phyloP scores from a whole-genome alignment of 2,329 filamentous ascomycete species.

The Fusarium nanum region DNA sequence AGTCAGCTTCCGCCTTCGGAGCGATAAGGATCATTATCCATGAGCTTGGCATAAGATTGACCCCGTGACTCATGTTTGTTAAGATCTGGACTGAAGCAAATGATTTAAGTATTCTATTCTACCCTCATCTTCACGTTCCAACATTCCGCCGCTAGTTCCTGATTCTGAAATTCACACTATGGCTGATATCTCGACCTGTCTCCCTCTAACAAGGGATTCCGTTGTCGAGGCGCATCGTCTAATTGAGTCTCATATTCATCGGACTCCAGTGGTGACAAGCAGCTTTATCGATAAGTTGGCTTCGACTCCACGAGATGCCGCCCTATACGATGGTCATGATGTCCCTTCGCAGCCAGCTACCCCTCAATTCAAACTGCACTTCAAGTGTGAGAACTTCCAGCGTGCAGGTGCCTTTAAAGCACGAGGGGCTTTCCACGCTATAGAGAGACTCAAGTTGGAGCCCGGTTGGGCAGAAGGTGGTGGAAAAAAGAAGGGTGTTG shows the following conservation, averaged over 20 bases:
- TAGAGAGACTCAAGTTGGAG: background rate
- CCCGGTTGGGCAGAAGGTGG: background rate
- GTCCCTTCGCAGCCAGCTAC: background rate
- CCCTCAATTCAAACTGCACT: background rate
- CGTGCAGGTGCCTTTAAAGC: background rate
- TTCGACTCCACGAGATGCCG: background rate
- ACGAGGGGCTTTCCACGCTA: background rate
- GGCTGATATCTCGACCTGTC: background rate
- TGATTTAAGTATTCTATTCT: no score
- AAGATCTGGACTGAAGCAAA: rapidly evolving
- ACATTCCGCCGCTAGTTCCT: rapidly evolving
- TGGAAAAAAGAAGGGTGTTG: background rate
- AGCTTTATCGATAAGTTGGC: background rate
- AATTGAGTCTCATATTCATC: background rate
- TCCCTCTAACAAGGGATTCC: constrained; percentile 3
- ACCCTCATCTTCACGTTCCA: rapidly evolving
- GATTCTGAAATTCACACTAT: background rate
- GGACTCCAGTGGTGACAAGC: constrained; percentile 1
- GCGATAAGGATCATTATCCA: background rate
- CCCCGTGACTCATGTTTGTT: background rate
- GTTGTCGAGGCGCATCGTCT: background rate
- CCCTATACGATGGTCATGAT: no score
- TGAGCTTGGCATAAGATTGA: background rate
- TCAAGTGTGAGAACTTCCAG: constrained; percentile 9
- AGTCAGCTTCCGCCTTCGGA: background rate